Conservation (phyloP, 495 filamentous ascomycete species). For the Parachaetomium inaequale region DNA sequence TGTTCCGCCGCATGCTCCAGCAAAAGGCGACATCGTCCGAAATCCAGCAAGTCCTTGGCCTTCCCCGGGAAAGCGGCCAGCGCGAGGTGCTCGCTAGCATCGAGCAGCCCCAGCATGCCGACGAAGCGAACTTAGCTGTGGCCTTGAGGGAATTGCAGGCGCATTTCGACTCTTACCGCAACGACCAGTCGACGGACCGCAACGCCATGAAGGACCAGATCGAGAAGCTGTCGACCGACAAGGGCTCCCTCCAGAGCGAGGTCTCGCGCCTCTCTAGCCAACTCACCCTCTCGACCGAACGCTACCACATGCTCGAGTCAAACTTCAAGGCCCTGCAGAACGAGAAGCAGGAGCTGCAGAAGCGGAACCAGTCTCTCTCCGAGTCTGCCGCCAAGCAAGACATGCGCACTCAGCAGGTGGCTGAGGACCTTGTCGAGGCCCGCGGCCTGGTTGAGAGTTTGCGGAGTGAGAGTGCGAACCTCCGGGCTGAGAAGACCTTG, state of each 20-base stretch:
- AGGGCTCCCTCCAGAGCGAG: conserved; percentile 75
- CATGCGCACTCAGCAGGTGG: conserved; percentile 79
- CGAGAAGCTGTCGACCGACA: conserved; percentile 75
- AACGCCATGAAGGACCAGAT: conserved; percentile 80
- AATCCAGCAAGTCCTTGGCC: conserved; percentile 60
- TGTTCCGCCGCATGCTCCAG: conserved; percentile 90
- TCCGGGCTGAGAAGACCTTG: conserved; percentile 86
- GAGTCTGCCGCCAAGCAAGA: conserved; percentile 88
- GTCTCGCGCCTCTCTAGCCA: conserved; percentile 73
- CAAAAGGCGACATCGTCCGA: conserved; percentile 61
- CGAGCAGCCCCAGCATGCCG: conserved; percentile 40
- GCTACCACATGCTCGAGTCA: conserved; percentile 84
- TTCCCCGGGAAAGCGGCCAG: conserved; percentile 51
- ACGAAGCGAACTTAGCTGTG: conserved; percentile 43
- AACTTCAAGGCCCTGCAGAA: conserved; percentile 77
- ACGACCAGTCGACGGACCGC: conserved; percentile 75
- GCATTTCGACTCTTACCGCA: conserved; percentile 85
- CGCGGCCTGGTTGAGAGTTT: conserved; percentile 78
- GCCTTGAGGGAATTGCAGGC: conserved; percentile 77
- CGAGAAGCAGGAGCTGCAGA: conserved; percentile 82
- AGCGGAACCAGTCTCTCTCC: conserved; percentile 66
- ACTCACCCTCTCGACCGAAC: conserved; percentile 71
- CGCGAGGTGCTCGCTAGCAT: conserved; percentile 49
- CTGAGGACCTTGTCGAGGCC: conserved; percentile 87
- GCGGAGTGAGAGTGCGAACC: conserved; percentile 84